Evolutionary conservation across 345 rosid genomes (phyloP), one percentile per base, ranked within the genome.

Genomic region (Citrus hindsii): DNA sequence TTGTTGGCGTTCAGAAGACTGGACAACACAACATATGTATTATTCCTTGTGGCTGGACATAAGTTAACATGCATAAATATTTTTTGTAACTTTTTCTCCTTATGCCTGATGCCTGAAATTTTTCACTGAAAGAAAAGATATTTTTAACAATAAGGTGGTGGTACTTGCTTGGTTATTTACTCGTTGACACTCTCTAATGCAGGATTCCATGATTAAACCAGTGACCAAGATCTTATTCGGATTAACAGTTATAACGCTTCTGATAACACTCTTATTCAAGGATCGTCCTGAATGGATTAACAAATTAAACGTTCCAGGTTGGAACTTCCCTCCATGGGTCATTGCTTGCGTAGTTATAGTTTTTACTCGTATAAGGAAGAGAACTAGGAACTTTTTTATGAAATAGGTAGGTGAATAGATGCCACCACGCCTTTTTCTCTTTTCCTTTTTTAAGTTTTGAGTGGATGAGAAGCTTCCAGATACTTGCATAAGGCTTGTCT

Each of bases 331-430:
- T 62, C 97, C 99, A 9, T 94, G 99, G 98, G 76, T 96, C 76
- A 88, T 96, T 6, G 99, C 99, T 22, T 94, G 93, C 78, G 71
- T 89, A 7, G 93, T 96, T 7, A 90, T 96, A 24, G 97, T 91
- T 71, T 94, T 96, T 79, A 90, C 92, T n/a, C 97, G 97, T 40
- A 92, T 87, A 84, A 92, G 97, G 89, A 96, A 94, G 93, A 87
- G 99, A 87, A 92, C 97, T 21, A 84, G 79, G 83, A 85, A 91
- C 83, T 85, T 88, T 68, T 85, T 94, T 62, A 88, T 80, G 81
- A 91, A 85, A 83, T 80, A 69, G 63, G 97, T 28, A 82, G 83
- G 85, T 83, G 84, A 83, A 75, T 53, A 18, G 21, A 51, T 0
- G 56, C 21, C 21, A 51, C 56, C 21, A 7, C 2, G 6, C 1